A percentile compares a stretch with the other conserved stretches of the same genome.
phyloP scores from a whole-genome alignment of 2,329 filamentous ascomycete genomes.

The Metarhizium robertsii region DNA sequence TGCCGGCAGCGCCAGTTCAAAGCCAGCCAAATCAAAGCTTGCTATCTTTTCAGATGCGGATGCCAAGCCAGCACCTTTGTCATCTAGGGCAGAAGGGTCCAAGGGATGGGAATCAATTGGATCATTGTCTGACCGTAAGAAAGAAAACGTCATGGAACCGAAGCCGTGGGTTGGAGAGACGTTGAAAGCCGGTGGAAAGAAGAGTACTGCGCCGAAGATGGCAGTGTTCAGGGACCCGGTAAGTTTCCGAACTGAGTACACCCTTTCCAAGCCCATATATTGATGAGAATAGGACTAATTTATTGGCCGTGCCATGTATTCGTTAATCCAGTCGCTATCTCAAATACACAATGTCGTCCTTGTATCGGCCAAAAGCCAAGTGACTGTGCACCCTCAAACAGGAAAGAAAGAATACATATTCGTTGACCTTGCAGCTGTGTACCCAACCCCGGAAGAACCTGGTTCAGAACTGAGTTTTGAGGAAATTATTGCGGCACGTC shows the following conservation, averaged over 20 bases:
- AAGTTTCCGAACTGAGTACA: slow-evolving; percentile 27
- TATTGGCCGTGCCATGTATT: slow-evolving; percentile 36
- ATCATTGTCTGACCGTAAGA: slow-evolving; percentile 77
- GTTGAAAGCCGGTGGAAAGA: slow-evolving; percentile 77
- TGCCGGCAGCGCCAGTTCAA: slow-evolving; percentile 42
- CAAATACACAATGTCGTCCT: slow-evolving; percentile 59
- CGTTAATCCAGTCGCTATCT: slow-evolving; percentile 44
- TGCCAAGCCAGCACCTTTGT: slow-evolving; percentile 46
- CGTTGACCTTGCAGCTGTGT: slow-evolving; percentile 77
- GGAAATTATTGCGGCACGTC: slow-evolving; percentile 70
- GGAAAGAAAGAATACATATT: slow-evolving; percentile 81
- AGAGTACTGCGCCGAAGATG: slow-evolving; percentile 67
- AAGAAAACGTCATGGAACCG: slow-evolving; percentile 81
- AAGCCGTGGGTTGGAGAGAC: slow-evolving; percentile 91
- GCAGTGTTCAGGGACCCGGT: slow-evolving; percentile 93
- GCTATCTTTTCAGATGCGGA: slow-evolving; percentile 81
- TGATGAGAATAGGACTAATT: slow-evolving; percentile 98
- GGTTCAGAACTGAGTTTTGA: slow-evolving; percentile 81
- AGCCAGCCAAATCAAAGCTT: slow-evolving; percentile 70
- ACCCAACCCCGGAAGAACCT: slow-evolving; percentile 64
- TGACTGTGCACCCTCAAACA: slow-evolving; percentile 71
- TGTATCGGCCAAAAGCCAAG: slow-evolving; percentile 64
- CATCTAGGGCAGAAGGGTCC: slow-evolving; percentile 40
- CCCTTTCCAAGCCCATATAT: slow-evolving; percentile 47
- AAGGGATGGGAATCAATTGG: slow-evolving; percentile 92